phyloP scores from a whole-genome alignment of 2,329 filamentous ascomycete species.

The Colletotrichum noveboracense region DNA sequence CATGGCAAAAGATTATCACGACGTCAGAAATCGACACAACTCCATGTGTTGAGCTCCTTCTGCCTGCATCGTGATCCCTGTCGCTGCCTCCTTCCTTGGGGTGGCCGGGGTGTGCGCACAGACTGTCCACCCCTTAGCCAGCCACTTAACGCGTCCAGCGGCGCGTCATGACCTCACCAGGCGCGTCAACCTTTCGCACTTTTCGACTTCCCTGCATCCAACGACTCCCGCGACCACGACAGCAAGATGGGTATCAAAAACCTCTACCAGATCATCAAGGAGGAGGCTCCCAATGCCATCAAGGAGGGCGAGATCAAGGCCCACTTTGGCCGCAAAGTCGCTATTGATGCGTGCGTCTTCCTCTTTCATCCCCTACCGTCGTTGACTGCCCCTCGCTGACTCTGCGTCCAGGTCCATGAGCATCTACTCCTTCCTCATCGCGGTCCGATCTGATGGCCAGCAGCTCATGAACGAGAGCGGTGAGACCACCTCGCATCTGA shows the following conservation, averaged over 20 bases:
- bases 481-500: slow-evolving; percentile 96
- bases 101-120: neutral
- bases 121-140: neutral
- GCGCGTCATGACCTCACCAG: neutral
- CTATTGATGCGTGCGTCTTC: slow-evolving; percentile 73
- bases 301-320: slow-evolving; percentile 99
- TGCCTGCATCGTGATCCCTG: neutral
- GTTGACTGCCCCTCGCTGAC: slow-evolving; percentile 9
- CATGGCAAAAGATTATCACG: neutral
- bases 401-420: slow-evolving; percentile 79
- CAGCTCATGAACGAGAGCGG: slow-evolving; percentile 94
- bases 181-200: neutral
- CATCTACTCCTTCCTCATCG: slow-evolving; percentile 98
- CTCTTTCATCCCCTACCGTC: neutral
- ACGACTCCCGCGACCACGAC: neutral
- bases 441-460: slow-evolving; percentile 94
- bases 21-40: neutral
- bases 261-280: slow-evolving; percentile 82
- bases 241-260: slow-evolving; percentile 70
- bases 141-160: neutral
- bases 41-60: neutral
- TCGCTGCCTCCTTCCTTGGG: neutral
- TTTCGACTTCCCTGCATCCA: neutral
- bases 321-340: slow-evolving; percentile 97
- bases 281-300: slow-evolving; percentile 93